A percentile compares a stretch with the other conserved stretches of the same genome.
phyloP scores from a whole-genome alignment of 2,329 filamentous ascomycete genomes.

The Xylariales sp. region DNA sequence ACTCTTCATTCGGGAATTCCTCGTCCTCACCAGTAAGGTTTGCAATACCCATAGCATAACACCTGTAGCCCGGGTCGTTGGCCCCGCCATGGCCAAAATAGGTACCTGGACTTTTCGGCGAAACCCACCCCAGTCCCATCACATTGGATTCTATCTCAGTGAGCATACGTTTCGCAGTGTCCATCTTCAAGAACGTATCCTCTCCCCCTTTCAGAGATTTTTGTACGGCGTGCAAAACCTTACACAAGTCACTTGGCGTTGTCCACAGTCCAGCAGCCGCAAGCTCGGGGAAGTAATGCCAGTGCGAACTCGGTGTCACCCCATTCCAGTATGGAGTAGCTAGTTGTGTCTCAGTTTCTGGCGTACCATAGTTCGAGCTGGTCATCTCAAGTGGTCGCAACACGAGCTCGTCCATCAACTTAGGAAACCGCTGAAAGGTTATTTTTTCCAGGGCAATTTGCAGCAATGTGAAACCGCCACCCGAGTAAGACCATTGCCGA shows the following conservation, averaged over 20 bases:
- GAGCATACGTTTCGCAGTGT: slow-evolving; percentile 4
- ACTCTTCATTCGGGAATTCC: not conserved
- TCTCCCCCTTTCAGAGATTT: not conserved
- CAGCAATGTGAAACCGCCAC: slow-evolving; percentile 1
- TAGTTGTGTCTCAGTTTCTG: not conserved
- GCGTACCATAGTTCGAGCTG: slow-evolving; percentile 2
- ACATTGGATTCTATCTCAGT: slow-evolving; percentile 1
- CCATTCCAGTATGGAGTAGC: slow-evolving; percentile 1
- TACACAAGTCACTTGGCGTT: slow-evolving; percentile 4
- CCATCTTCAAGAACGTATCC: not conserved
- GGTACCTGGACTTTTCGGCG: slow-evolving; percentile 2
- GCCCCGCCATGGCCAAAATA: slow-evolving; percentile 2
- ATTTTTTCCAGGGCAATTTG: slow-evolving; percentile 6
- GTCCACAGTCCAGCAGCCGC: slow-evolving; percentile 7
- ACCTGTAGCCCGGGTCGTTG: slow-evolving; percentile 6
- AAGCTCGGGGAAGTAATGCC: slow-evolving; percentile 4
- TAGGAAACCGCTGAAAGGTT: not conserved
- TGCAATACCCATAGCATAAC: not conserved
- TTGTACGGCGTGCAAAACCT: slow-evolving; percentile 1
- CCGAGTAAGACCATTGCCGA: slow-evolving; percentile 2
- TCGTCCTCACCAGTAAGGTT: not conserved
- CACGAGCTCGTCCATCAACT: slow-evolving; percentile 5
- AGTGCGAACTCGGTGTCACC: not conserved
- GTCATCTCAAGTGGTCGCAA: slow-evolving; percentile 6
- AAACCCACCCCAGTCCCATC: slow-evolving; percentile 4